Percentiles rank a stretch among this genome's conserved stretches.
Conservation (phyloP, 2,329 filamentous ascomycete species). For the Claviceps arundinis region DNA sequence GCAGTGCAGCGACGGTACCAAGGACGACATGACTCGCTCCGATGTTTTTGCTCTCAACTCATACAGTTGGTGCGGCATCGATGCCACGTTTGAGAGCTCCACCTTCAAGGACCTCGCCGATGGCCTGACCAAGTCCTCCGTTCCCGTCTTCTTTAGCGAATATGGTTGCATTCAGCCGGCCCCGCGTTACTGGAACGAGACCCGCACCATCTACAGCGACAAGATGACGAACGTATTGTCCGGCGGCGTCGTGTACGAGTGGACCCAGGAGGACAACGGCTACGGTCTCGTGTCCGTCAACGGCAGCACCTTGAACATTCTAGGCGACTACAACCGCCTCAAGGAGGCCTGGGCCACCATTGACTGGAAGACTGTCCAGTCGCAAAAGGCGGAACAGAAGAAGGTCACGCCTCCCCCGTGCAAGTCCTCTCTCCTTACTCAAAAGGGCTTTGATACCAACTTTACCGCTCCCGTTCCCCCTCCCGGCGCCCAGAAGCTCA, state of each 20-base stretch:
- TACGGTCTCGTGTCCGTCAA: slow-evolving; percentile 53
- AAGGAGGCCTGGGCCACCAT: slow-evolving; percentile 62
- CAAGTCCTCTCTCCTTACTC: slow-evolving; percentile 50
- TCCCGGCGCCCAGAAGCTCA: slow-evolving; percentile 54
- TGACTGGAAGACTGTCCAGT: slow-evolving; percentile 55
- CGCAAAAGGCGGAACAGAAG: slow-evolving; percentile 42
- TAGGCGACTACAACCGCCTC: slow-evolving; percentile 59
- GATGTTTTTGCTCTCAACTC: slow-evolving; percentile 68
- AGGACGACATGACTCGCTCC: slow-evolving; percentile 47
- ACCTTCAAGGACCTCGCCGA: slow-evolving; percentile 50
- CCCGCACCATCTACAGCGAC: slow-evolving; percentile 55
- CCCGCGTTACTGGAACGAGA: slow-evolving; percentile 67
- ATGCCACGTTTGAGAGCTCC: slow-evolving; percentile 48
- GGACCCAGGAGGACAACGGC: slow-evolving; percentile 55
- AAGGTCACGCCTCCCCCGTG: slow-evolving; percentile 47
- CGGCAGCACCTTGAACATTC: slow-evolving; percentile 42
- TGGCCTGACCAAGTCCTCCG: slow-evolving; percentile 50
- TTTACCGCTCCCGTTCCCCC: slow-evolving; percentile 65
- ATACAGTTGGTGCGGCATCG: slow-evolving; percentile 54
- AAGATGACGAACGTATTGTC: slow-evolving; percentile 57
- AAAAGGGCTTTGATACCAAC: slow-evolving; percentile 57
- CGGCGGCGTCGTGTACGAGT: slow-evolving; percentile 74
- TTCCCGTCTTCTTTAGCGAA: slow-evolving; percentile 75
- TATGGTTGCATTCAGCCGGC: slow-evolving; percentile 61
- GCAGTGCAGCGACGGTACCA: slow-evolving; percentile 47